Base-by-base conservation (phyloP, 2,329 filamentous ascomycete species). In the Lachnellula cervina region DNA sequence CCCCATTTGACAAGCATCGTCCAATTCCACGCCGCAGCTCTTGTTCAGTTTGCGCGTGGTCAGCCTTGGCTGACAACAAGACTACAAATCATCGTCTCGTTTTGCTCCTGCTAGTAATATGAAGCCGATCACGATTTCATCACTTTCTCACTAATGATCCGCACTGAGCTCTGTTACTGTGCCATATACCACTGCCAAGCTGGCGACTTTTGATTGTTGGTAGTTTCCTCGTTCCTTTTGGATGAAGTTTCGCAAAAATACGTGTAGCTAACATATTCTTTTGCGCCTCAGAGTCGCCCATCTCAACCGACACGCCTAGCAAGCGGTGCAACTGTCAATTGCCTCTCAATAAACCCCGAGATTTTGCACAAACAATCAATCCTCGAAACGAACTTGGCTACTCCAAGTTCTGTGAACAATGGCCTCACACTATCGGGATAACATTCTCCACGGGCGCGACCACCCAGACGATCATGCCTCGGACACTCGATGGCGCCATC, bases 401-500 rank as follows among this genome's bases (percentile, higher is more conserved):
- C 16, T 16, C 21, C 6, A 21, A 25, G 13, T 23, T 32, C 40
- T 21, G 19, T 16, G 40, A 13, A 61, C 32, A 56, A 69, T 69
- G 67, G 63, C 65, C 25, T 40, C 62, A 14, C 66, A 66, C 56
- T 54, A 58, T 25, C 52, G 55, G 50, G 66, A 68, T 51, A 59
- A 66, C 32, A 11, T 66, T 7, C 51, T 66, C 2, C 55, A 66
- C 52, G 66, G 67, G 2, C 35, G 49, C 49, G 61, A 68, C 37
- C 64, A 65, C 51, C 21, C 58, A 56, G 83, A 84, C 64, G 80
- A 79, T 2, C 72, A 85, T 65, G 77, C 78, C 38, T 86, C 82
- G 8, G 64, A 76, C 42, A 83, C 73, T 66, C 74, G 74, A 63
- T 86, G 83, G 83, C 79, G 83, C 54, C 83, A 86, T 66, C 80